Evolutionary conservation across 495 filamentous ascomycete genomes (phyloP).

Genomic region (Penicillium mononematosum): DNA sequence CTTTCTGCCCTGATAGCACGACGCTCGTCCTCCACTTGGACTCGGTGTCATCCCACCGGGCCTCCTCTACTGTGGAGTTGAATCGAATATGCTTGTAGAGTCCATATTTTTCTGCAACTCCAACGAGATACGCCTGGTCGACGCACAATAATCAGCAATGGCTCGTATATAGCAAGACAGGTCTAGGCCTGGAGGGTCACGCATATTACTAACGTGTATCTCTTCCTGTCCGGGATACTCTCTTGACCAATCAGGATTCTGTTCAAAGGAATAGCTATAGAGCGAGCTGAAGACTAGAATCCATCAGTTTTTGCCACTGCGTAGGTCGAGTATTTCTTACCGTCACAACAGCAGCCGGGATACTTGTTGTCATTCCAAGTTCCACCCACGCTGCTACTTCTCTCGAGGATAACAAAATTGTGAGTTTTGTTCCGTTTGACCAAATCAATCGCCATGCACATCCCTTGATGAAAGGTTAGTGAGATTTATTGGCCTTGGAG

Average conservation of each 20-base stretch:
- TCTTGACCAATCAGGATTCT: constrained; percentile 61
- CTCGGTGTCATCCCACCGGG: constrained; percentile 54
- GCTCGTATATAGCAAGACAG: not conserved
- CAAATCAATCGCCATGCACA: constrained; percentile 59
- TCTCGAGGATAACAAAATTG: constrained; percentile 57
- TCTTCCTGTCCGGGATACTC: constrained; percentile 65
- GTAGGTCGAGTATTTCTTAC: constrained; percentile 21
- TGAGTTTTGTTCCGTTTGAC: constrained; percentile 51
- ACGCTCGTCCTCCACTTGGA: constrained; percentile 56
- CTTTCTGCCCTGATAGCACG: constrained; percentile 44
- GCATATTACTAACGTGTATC: constrained; percentile 47
- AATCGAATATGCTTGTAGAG: constrained; percentile 58
- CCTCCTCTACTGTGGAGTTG: constrained; percentile 50
- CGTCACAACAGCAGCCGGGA: constrained; percentile 54
- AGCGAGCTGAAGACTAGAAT: constrained; percentile 43
- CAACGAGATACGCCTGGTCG: constrained; percentile 53
- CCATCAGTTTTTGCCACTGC: constrained; percentile 9
- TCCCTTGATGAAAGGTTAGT: constrained; percentile 29
- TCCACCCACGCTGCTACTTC: constrained; percentile 52
- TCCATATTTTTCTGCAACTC: constrained; percentile 58
- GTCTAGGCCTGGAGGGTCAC: not conserved
- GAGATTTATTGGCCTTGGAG: not conserved
- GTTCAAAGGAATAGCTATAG: constrained; percentile 68
- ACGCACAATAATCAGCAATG: not conserved
- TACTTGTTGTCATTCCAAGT: constrained; percentile 59